These are phyloP conservation scores for Tetrapisispora nanseiensis DNA, from an alignment of 805 yeast species.

Conservation along the genomic window DNA sequence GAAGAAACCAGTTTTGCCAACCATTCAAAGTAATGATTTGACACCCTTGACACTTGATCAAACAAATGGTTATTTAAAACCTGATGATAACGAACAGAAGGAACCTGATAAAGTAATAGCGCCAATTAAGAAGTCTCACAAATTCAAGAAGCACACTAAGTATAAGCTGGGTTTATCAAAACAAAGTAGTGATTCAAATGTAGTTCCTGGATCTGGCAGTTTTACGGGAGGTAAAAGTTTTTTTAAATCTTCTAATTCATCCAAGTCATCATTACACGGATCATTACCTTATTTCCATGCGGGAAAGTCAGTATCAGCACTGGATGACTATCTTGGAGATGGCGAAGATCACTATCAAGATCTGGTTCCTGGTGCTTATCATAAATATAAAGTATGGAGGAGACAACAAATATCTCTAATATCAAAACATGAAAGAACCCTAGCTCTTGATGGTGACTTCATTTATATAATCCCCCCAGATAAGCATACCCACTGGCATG, in stretches of 20 bases:
- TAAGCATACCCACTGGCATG: constrained; percentile 66
- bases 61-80: constrained; percentile 15
- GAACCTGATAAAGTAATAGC: constrained; percentile 1
- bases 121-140: constrained; percentile 5
- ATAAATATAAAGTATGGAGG: constrained; percentile 81
- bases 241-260: constrained; percentile 29
- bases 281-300: constrained; percentile 13
- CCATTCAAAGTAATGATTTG: constrained; percentile 28
- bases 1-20: constrained; percentile 25
- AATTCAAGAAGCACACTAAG: constrained; percentile 14
- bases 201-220: constrained; percentile 7
- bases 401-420: constrained; percentile 79
- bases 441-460: constrained; percentile 91
- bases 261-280: constrained; percentile 26
- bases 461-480: constrained; percentile 75
- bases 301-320: constrained; percentile 9
- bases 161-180: constrained; percentile 15
- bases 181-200: constrained; percentile 10
- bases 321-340: constrained; percentile 10
- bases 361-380: constrained; percentile 47
- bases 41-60: constrained; percentile 28
- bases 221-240: constrained; percentile 14
- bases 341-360: constrained; percentile 21
- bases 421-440: constrained; percentile 61
- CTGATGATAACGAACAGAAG: constrained; percentile 6